Evolutionary conservation across 1,139 yeast genomes (phyloP).

Genomic region (Zygotorulaspora mrakii): DNA sequence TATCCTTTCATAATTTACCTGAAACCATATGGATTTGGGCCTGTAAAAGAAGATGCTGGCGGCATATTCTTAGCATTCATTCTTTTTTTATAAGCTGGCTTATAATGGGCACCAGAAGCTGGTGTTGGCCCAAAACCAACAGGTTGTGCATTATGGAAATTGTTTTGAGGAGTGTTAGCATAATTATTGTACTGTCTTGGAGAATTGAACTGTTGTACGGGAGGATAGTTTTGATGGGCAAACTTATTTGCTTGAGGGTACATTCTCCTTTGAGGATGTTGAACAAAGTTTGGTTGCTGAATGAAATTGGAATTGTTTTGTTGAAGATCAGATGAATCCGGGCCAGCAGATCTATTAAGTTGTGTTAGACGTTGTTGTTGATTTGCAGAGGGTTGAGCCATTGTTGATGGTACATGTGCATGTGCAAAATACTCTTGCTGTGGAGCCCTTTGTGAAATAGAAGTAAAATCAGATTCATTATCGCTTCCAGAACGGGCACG

Average conservation of each 20-base stretch:
- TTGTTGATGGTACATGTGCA: constrained; percentile 4
- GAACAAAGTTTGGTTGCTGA: constrained; percentile 44
- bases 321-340: constrained; percentile 48
- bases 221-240: constrained; percentile 1
- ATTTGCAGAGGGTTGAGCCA: constrained; percentile 10
- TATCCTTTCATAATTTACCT: constrained; percentile 15
- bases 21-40: constrained; percentile 21
- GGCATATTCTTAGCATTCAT: constrained; percentile 32
- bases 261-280: constrained; percentile 14
- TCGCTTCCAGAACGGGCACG: constrained; percentile 18
- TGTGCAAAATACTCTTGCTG: constrained; percentile 16
- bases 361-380: constrained; percentile 19
- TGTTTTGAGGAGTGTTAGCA: constrained; percentile 11
- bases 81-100: constrained; percentile 40
- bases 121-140: constrained; percentile 15
- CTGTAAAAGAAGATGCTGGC: constrained; percentile 30
- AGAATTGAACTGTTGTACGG: constrained; percentile 6
- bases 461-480: constrained; percentile 60
- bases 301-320: constrained; percentile 54
- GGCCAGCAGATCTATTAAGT: constrained; percentile 17
- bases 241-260: constrained; percentile 10
- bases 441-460: constrained; percentile 70
- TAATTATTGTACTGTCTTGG: constrained; percentile 13
- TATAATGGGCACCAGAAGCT: constrained; percentile 27
- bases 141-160: constrained; percentile 16